Percentiles rank a stretch among this genome's conserved stretches.
These are phyloP conservation scores for Acanthamoeba healyi DNA, from an alignment of 208 protist species.

Conservation along the genomic window DNA sequence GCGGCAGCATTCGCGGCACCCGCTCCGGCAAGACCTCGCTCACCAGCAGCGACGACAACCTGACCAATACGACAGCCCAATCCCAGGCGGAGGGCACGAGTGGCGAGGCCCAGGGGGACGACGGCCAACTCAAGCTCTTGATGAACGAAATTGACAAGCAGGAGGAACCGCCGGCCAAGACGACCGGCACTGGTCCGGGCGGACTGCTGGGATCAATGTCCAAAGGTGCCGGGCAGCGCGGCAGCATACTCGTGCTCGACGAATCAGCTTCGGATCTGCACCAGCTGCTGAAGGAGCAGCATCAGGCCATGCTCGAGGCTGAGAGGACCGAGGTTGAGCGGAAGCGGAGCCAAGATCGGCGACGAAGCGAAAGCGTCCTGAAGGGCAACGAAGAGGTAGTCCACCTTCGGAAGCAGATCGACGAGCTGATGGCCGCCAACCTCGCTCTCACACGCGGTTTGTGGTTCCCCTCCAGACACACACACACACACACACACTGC, in stretches of 20 bases:
- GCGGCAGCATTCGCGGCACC: neutral
- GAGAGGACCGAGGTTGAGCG: neutral
- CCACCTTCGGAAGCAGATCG: neutral
- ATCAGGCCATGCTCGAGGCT: slow-evolving; percentile 14
- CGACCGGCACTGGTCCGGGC: neutral
- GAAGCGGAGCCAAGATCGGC: neutral
- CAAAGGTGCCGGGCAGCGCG: neutral
- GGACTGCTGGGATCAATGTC: neutral
- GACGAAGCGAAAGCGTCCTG: neutral
- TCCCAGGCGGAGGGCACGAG: neutral
- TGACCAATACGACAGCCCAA: neutral
- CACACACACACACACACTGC: neutral
- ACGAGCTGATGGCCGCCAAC: slow-evolving; percentile 44
- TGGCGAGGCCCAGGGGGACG: neutral
- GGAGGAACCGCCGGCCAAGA: neutral
- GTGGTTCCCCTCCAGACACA: neutral
- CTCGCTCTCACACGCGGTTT: neutral
- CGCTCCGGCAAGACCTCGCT: neutral
- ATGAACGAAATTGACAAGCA: slow-evolving; percentile 7
- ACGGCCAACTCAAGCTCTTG: neutral
- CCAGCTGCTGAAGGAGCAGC: slow-evolving; percentile 20
- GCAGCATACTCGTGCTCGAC: slow-evolving; percentile 30
- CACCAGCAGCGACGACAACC: neutral
- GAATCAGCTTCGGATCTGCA: neutral
- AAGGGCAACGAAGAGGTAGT: neutral